These are phyloP conservation scores for Staphylotrichum longicolle DNA, from an alignment of 495 filamentous ascomycete genomes.

Conservation along the genomic window DNA sequence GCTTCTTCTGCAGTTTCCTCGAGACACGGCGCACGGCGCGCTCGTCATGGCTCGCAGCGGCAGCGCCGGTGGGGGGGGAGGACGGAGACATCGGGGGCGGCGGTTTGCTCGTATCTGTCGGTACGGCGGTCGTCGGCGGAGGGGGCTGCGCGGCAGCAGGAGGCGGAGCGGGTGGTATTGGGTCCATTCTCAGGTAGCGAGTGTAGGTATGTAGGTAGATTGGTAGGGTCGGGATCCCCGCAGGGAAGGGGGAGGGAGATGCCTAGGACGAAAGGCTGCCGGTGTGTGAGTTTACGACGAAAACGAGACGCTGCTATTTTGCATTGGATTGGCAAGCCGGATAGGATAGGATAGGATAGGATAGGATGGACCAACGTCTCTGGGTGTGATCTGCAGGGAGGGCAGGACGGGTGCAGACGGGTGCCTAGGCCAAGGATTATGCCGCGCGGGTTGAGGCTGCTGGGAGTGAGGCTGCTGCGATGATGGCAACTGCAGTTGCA, in stretches of 20 bases:
- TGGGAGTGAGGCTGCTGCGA: neutral
- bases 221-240: neutral
- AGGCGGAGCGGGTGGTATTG: neutral
- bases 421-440: neutral
- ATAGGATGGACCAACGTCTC: neutral
- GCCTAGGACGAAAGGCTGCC: neutral
- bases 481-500: too few species aligned
- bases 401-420: neutral
- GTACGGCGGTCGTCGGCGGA: neutral
- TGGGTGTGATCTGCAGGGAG: neutral
- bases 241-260: neutral
- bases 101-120: conserved; percentile 8
- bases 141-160: conserved; percentile 1
- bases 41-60: conserved; percentile 25
- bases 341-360: too few species aligned
- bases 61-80: conserved; percentile 17
- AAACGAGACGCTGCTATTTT: neutral
- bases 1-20: conserved; percentile 60
- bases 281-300: neutral
- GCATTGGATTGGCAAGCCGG: neutral
- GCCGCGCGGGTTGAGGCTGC: too few species aligned
- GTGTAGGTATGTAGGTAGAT: too few species aligned
- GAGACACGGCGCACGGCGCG: conserved; percentile 35
- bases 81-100: conserved; percentile 13
- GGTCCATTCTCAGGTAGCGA: conserved; percentile 2